Percentiles rank a stretch among this genome's conserved stretches.
These are phyloP conservation scores for Thymus mandschuricus DNA, from an alignment of 257 asterid species.

Conservation along the genomic window DNA sequence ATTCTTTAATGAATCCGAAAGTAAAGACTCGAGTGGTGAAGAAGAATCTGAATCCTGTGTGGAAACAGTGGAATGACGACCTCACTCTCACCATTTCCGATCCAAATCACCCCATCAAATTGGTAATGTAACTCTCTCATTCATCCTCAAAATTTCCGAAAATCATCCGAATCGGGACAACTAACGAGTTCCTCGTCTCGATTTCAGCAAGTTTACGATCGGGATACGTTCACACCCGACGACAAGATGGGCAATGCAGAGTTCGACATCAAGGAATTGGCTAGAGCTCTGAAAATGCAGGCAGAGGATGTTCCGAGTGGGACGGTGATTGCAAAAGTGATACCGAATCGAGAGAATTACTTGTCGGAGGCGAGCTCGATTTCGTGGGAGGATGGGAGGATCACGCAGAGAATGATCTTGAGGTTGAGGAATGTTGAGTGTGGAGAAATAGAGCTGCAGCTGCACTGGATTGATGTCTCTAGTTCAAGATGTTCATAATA, in stretches of 20 bases:
- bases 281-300: constrained; percentile 47
- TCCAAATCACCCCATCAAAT: constrained; percentile 57
- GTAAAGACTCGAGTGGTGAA: constrained; percentile 74
- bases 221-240: constrained; percentile 57
- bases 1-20: constrained; percentile 46
- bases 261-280: constrained; percentile 47
- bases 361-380: constrained; percentile 63
- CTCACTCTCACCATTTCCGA: constrained; percentile 64
- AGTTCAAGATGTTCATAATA: constrained; percentile 44
- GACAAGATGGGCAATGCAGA: constrained; percentile 94
- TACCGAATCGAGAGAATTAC: constrained; percentile 60
- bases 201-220: constrained; percentile 69
- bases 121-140: constrained; percentile 39
- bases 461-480: constrained; percentile 76
- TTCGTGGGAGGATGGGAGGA: constrained; percentile 54
- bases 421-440: constrained; percentile 72
- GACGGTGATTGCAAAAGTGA: constrained; percentile 50
- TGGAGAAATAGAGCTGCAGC: constrained; percentile 64
- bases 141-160: neutral
- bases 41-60: constrained; percentile 62
- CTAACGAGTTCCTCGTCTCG: neutral
- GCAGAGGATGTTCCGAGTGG: constrained; percentile 49
- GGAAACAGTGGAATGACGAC: constrained; percentile 65
- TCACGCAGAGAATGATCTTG: constrained; percentile 56
- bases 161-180: too few species aligned